Evolutionary conservation across 257 asterid genomes (phyloP), one percentile per base, ranked within the genome.

Genomic region (Nicotiana otophora): DNA sequence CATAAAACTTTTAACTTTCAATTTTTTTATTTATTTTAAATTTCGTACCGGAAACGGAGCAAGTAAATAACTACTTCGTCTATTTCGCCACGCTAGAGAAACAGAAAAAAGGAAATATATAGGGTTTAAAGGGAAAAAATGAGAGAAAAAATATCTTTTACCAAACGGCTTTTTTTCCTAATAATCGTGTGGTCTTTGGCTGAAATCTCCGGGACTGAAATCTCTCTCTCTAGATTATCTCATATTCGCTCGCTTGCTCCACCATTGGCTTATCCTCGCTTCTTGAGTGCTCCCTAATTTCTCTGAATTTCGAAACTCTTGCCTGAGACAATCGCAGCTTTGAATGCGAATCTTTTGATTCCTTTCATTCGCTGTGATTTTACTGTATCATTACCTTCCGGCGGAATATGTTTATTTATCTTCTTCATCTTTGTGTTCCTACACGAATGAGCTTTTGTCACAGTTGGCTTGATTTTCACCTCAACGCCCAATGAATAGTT

Each of bases 141-240:
- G 48, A 16, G 20, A 14, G 6, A 14, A 64, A 15, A 28, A 31
- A 77, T 58, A 57, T 58, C n/a, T 66, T 42, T 26, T 78, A 82
- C 31, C 77, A 77, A 63, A 55, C 34, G 64, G 39, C 10, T 30
- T 53, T 7, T 81, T 48, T 42, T 11, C 3, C 33, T 30, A 0
- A 0, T 61, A 48, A 26, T 64, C 8, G 75, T 78, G 84, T 26
- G 82, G 82, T 76, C 74, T 74, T 74, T 3, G 42, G 62, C 62
- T 74, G 62, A 48, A 74, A 74, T 46, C 36, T 46, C 12, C 78
- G 20, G 6, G 60, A 72, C 60, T 69, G n/a, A 20, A 70, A 68
- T 76, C 10, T 48, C 20, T 62, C 84, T 68, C 84, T 79, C 83
- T 64, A 72, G 82, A 80, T 81, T 81, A 72, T 84, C 87, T 76